Percentiles rank a stretch among this genome's conserved stretches.
phyloP scores from a whole-genome alignment of 768 basidiomycete genomes.

The Calvatia gigantea region DNA sequence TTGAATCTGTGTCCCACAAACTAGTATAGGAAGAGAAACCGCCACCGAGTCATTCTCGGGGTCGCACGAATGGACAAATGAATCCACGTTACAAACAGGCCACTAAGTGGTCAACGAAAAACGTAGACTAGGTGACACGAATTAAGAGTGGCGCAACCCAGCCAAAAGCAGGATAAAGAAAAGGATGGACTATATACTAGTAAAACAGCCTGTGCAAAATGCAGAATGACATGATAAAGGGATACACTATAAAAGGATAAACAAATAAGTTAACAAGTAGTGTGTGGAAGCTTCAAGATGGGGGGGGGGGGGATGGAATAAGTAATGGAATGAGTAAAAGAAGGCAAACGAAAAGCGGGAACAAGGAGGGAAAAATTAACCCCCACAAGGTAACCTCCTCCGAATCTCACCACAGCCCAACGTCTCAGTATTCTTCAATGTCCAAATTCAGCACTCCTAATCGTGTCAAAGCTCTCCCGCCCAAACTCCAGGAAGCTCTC shows the following conservation, averaged over 20 bases:
- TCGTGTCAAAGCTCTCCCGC: conserved; percentile 49
- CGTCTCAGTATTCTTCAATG: background rate
- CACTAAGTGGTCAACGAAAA: background rate
- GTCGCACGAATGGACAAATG: background rate
- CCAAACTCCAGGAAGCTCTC: conserved; percentile 52
- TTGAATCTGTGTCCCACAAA: background rate
- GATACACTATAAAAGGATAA: background rate
- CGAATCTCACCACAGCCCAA: background rate
- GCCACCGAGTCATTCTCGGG: background rate
- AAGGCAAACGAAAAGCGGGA: background rate
- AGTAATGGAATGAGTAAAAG: background rate
- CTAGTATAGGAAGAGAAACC: background rate
- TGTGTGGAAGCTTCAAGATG: background rate
- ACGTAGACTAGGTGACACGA: background rate
- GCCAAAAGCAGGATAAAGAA: conserved; percentile 1
- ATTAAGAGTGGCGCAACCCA: conserved; percentile 1
- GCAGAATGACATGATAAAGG: background rate
- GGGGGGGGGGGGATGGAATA: background rate
- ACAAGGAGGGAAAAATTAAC: background rate
- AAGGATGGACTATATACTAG: background rate
- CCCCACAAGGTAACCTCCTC: conserved; percentile 1
- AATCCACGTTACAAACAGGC: background rate
- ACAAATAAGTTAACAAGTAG: background rate
- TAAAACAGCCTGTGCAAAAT: conserved; percentile 2
- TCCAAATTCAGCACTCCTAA: conserved; percentile 24